Conservation (phyloP, 352 stramenopile genomes). For the Pythium plurisporium region DNA sequence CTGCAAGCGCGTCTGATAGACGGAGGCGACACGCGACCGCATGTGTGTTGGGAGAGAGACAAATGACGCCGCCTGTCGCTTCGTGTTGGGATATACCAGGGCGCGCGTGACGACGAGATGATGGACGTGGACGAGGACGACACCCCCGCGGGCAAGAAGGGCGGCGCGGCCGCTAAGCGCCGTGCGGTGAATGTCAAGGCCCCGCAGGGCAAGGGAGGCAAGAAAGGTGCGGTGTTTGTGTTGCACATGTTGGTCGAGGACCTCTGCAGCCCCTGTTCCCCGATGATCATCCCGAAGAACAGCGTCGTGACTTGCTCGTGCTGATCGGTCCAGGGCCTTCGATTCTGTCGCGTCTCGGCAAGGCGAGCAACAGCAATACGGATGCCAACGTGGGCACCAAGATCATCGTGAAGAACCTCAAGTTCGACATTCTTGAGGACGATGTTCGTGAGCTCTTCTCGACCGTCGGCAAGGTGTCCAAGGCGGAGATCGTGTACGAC, state of each 20-base stretch:
- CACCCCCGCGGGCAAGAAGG: constrained; percentile 23
- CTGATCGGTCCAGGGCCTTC: constrained; percentile 30
- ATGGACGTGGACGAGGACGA: constrained; percentile 68
- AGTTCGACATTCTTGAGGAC: constrained; percentile 81
- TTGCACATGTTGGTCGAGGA: too few species aligned
- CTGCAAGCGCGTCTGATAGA: constrained; percentile 1
- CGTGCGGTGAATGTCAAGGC: constrained; percentile 54
- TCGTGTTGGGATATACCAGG: constrained; percentile 14
- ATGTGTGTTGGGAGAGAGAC: background rate
- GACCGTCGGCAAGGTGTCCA: constrained; percentile 70
- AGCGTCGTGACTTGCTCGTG: constrained; percentile 3
- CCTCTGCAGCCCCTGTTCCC: too few species aligned
- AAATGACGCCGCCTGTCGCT: constrained; percentile 10
- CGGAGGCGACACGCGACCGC: constrained; percentile 6
- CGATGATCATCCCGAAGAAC: too few species aligned
- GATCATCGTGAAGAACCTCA: constrained; percentile 82
- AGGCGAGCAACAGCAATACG: constrained; percentile 23
- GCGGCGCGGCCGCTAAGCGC: constrained; percentile 30
- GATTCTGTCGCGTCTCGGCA: constrained; percentile 67
- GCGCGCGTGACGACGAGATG: constrained; percentile 30
- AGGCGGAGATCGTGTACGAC: constrained; percentile 81
- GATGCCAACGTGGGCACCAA: constrained; percentile 42
- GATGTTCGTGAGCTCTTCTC: constrained; percentile 76
- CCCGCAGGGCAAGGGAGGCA: constrained; percentile 35
- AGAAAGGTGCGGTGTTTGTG: constrained; percentile 42